Evolutionary conservation across 106 monocot species (phyloP).

Genomic region (Xerophyta viscosa): DNA sequence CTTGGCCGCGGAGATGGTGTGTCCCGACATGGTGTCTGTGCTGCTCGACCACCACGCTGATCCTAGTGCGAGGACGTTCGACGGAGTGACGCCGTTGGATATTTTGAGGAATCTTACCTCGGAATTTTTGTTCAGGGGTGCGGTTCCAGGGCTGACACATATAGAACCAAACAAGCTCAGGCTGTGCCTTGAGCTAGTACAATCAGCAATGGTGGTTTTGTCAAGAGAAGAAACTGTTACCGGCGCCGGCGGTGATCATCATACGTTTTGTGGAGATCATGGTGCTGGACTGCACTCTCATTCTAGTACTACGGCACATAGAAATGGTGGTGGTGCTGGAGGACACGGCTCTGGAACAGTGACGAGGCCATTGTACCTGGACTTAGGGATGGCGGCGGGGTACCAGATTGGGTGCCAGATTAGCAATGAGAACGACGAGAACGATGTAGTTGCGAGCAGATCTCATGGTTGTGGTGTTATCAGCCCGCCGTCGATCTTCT

Average conservation of each 20-base stretch:
- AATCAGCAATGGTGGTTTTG: constrained; percentile 66
- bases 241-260: constrained; percentile 8
- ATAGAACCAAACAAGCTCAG: constrained; percentile 87
- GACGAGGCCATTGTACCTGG: constrained; percentile 76
- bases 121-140: constrained; percentile 88
- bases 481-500: constrained; percentile 35
- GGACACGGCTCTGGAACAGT: constrained; percentile 63
- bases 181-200: constrained; percentile 84
- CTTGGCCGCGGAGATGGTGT: constrained; percentile 88
- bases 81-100: constrained; percentile 82
- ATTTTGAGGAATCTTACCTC: constrained; percentile 78
- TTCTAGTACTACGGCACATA: constrained; percentile 14
- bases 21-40: constrained; percentile 88
- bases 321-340: constrained; percentile 18
- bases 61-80: constrained; percentile 61
- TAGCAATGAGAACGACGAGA: constrained; percentile 30
- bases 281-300: constrained; percentile 18
- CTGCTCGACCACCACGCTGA: constrained; percentile 97
- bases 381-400: constrained; percentile 68
- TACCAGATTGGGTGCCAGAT: constrained; percentile 40
- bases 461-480: constrained; percentile 26
- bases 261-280: constrained; percentile 13
- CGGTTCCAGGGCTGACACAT: constrained; percentile 70
- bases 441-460: constrained; percentile 18
- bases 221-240: constrained; percentile 50